Conservation (phyloP, 2,329 filamentous ascomycete species). For the Aspergillus tanneri region DNA sequence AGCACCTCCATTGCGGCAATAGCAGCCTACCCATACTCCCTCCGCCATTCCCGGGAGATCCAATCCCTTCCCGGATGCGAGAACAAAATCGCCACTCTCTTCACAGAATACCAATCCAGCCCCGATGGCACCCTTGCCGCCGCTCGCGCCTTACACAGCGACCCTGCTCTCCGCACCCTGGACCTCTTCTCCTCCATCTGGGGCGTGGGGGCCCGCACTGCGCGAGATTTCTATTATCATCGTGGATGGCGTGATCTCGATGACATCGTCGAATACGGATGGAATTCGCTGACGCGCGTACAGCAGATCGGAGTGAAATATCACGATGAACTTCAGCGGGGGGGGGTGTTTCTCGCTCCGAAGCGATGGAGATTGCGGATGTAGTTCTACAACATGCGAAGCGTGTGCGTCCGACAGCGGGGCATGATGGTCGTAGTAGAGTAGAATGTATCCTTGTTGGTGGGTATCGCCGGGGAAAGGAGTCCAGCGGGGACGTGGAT, state of each 20-base stretch:
- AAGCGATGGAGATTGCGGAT: constrained; percentile 69
- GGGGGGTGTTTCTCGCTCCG: constrained; percentile 68
- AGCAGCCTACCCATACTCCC: constrained; percentile 70
- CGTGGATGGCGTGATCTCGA: constrained; percentile 80
- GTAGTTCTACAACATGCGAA: constrained; percentile 67
- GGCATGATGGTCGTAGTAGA: constrained; percentile 37
- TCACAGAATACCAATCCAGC: constrained; percentile 67
- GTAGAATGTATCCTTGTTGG: constrained; percentile 69
- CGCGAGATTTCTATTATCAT: constrained; percentile 74
- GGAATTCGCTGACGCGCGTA: constrained; percentile 69
- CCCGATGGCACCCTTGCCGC: constrained; percentile 60
- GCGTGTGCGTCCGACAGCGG: constrained; percentile 52
- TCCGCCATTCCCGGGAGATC: constrained; percentile 49
- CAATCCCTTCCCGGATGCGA: constrained; percentile 73
- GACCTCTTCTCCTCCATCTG: constrained; percentile 79
- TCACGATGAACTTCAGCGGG: constrained; percentile 77
- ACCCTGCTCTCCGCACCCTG: constrained; percentile 65
- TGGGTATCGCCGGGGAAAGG: constrained; percentile 77
- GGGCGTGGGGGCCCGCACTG: constrained; percentile 84
- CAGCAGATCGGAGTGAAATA: constrained; percentile 95
- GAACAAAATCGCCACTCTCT: constrained; percentile 73
- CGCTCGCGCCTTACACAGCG: constrained; percentile 61
- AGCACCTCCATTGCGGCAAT: constrained; percentile 81
- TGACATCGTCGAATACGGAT: constrained; percentile 80
- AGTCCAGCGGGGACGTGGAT: constrained; percentile 76